Evolutionary conservation across 805 yeast species (phyloP), one percentile per base, ranked within the genome.

Genomic region (Starmerella etchellsii): DNA sequence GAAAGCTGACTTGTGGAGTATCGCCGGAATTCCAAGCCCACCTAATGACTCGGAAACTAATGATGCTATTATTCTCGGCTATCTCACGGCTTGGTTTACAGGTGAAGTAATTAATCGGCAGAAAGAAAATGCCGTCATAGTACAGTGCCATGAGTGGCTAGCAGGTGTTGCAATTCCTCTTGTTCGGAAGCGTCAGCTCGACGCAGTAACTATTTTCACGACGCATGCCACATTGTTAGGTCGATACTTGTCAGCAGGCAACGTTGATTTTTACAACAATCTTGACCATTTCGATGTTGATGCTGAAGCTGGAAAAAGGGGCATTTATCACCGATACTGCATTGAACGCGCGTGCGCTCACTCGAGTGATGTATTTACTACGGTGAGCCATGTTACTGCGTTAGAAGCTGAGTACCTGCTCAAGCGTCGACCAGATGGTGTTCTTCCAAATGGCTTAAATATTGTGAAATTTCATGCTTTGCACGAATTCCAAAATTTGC

Each of bases 371-470:
- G 98, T 88, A 19, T 88, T 88, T 66, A 88, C 98, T 28, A 91
- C 98, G 0, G 98, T 88, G 10, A 83, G 95, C 10, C 94, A 88
- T 57, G 91, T 88, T 53, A 88, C 98, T n/a, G 97, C 97, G 2
- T 81, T 75, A 57, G 98, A 88, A 62, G 69, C 88, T 6, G 97
- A 88, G 64, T 93, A 87, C 60, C 68, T 88, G 61, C 70, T 88
- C 51, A 91, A 88, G 57, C 73, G 98, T 49, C 87, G 88, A 61
- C 98, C 98, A 1, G 98, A 88, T 58, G 98, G 98, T 3, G 96
- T 88, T 19, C 71, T 91, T 57, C 98, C 98, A 41, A 88, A 88
- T 59, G 98, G 98, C 20, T 70, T 88, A 48, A 88, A 88, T 58
- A 97, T 88, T 40, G 84, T 87, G 48, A 88, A 88, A 65, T 88